These are phyloP conservation scores for Xanthoceras sorbifolium DNA, from an alignment of 345 rosid genomes.

Conservation along the genomic window DNA sequence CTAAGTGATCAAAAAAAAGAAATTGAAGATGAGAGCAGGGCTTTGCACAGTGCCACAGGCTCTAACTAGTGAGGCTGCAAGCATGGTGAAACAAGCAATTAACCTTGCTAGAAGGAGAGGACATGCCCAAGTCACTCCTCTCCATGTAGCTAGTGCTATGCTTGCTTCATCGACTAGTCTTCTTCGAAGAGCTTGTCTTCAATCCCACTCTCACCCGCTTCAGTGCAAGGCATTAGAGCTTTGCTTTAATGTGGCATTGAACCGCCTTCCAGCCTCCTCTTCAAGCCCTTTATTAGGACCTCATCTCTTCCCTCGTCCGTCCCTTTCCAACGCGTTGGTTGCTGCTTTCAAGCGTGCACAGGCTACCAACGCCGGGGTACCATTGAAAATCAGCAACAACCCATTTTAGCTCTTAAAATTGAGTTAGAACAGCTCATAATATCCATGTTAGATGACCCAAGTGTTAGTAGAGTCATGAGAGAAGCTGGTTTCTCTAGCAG, in stretches of 20 bases:
- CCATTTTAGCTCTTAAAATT: constrained; percentile 67
- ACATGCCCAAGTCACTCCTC: constrained; percentile 79
- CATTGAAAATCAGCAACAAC: constrained; percentile 75
- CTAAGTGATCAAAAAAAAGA: neutral
- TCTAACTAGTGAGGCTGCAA: constrained; percentile 60
- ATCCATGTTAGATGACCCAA: constrained; percentile 75
- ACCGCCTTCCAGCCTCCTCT: constrained; percentile 70
- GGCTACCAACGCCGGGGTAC: constrained; percentile 81
- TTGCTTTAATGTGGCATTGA: constrained; percentile 74
- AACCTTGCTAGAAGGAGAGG: constrained; percentile 64
- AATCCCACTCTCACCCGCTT: constrained; percentile 72
- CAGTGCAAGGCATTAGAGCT: constrained; percentile 78
- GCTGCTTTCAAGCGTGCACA: constrained; percentile 83
- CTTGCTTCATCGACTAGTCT: constrained; percentile 58
- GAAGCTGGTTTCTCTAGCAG: constrained; percentile 82
- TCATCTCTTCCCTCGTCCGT: constrained; percentile 43
- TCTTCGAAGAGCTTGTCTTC: constrained; percentile 64
- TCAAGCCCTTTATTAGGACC: constrained; percentile 57
- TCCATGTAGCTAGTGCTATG: constrained; percentile 72
- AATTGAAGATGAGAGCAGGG: constrained; percentile 54
- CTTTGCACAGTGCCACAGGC: constrained; percentile 59
- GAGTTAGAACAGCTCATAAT: constrained; percentile 64
- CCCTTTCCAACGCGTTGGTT: constrained; percentile 69
- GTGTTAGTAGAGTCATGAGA: constrained; percentile 80
- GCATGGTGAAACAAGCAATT: constrained; percentile 60